Conservation (phyloP, 2,329 filamentous ascomycete species). For the Westerdykella ornata region DNA sequence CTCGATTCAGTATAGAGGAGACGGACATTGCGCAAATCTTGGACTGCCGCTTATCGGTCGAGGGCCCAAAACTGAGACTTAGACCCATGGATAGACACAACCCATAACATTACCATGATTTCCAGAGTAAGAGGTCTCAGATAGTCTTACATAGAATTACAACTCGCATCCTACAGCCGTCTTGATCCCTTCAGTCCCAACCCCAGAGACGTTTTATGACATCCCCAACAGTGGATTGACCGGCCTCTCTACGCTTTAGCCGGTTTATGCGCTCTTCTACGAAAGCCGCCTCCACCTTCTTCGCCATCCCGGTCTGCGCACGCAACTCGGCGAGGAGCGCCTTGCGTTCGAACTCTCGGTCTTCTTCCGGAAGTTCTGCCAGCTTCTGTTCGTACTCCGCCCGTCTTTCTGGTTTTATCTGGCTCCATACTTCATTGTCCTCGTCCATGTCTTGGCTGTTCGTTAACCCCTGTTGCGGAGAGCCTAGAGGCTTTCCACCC, state of each 20-base stretch:
- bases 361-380: conserved; percentile 21
- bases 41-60: too few species aligned
- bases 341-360: conserved; percentile 31
- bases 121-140: too few species aligned
- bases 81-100: too few species aligned
- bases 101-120: too few species aligned
- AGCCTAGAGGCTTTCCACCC: conserved; percentile 11
- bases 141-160: too few species aligned
- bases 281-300: conserved; percentile 29
- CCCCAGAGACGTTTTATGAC: conserved; percentile 35
- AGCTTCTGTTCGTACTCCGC: conserved; percentile 31
- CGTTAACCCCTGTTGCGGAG: too few species aligned
- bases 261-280: conserved; percentile 31
- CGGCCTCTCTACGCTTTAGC: conserved; percentile 31
- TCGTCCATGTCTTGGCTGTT: conserved; percentile 8
- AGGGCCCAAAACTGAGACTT: too few species aligned
- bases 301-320: conserved; percentile 25
- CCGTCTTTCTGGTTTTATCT: conserved; percentile 26
- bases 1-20: too few species aligned
- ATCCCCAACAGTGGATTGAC: conserved; percentile 35
- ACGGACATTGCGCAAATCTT: too few species aligned
- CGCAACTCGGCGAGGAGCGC: conserved; percentile 32
- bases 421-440: conserved; percentile 23
- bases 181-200: conserved; percentile 19
- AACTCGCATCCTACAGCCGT: not conserved